These are phyloP conservation scores for Neurospora sp. DNA, from an alignment of 495 filamentous ascomycete genomes.

Conservation along the genomic window DNA sequence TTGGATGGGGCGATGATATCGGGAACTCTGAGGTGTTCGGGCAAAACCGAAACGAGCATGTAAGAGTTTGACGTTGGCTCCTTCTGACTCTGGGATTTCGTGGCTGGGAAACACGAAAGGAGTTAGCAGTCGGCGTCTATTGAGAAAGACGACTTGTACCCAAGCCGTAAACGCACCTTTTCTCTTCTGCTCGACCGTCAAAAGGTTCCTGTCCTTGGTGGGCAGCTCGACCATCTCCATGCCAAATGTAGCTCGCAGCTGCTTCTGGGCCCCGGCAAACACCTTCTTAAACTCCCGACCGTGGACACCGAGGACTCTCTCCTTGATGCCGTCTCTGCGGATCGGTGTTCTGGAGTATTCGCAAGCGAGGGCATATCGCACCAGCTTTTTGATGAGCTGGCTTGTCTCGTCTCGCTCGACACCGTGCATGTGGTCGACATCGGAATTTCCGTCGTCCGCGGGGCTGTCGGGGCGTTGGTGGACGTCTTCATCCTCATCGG, in stretches of 20 bases:
- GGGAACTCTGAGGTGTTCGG: slow-evolving; percentile 50
- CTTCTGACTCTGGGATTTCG: slow-evolving; percentile 32
- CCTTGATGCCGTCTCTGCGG: slow-evolving; percentile 63
- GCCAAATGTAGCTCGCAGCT: slow-evolving; percentile 59
- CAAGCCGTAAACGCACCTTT: slow-evolving; percentile 16
- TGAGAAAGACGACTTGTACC: background rate
- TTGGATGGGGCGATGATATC: slow-evolving; percentile 58
- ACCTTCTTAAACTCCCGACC: slow-evolving; percentile 55
- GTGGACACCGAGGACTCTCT: slow-evolving; percentile 54
- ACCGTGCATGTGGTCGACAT: slow-evolving; percentile 30
- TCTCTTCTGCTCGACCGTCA: slow-evolving; percentile 66
- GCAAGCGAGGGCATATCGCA: slow-evolving; percentile 80
- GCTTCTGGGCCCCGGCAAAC: slow-evolving; percentile 57
- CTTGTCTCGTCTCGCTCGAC: slow-evolving; percentile 26
- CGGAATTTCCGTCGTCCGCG: slow-evolving; percentile 20
- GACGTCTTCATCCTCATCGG: slow-evolving; percentile 18
- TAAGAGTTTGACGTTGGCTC: slow-evolving; percentile 56
- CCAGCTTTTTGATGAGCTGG: slow-evolving; percentile 76
- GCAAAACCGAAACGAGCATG: slow-evolving; percentile 63
- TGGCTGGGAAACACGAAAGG: slow-evolving; percentile 21
- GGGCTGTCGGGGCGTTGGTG: slow-evolving; percentile 4
- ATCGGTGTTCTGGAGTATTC: slow-evolving; percentile 79
- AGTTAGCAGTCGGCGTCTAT: background rate
- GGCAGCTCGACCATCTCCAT: slow-evolving; percentile 84
- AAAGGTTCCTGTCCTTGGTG: slow-evolving; percentile 72